These are phyloP conservation scores for Bruguiera hainesii DNA, from an alignment of 441 rosid genomes.

Conservation along the genomic window DNA sequence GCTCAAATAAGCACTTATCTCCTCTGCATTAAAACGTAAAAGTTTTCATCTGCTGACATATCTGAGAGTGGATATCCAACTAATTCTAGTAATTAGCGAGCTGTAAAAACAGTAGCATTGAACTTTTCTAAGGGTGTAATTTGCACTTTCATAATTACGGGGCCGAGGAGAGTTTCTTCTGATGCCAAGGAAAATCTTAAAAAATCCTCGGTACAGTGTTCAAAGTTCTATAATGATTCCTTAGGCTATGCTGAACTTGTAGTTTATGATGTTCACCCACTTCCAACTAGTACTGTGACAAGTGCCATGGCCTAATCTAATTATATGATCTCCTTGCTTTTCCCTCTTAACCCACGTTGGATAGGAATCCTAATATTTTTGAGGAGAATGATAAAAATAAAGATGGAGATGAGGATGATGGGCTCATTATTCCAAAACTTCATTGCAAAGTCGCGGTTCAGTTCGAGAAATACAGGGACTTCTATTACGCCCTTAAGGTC, in stretches of 20 bases:
- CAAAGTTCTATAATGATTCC: neutral
- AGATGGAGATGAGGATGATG: conserved; percentile 44
- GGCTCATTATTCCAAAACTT: conserved; percentile 68
- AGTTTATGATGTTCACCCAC: neutral
- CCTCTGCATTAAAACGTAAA: too few species aligned
- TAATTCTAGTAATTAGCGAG: too few species aligned
- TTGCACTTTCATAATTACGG: neutral
- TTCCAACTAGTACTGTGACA: neutral
- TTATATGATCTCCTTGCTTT: conserved; percentile 19
- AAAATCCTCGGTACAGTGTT: neutral
- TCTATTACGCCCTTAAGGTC: conserved; percentile 65
- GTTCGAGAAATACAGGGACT: conserved; percentile 71
- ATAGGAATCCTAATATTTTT: conserved; percentile 78
- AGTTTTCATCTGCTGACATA: too few species aligned
- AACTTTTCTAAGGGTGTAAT: neutral
- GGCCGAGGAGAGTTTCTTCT: too few species aligned
- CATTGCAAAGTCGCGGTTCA: conserved; percentile 87
- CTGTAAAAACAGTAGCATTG: too few species aligned
- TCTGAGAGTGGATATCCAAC: too few species aligned
- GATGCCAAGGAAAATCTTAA: too few species aligned
- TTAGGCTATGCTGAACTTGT: neutral
- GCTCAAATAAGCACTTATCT: too few species aligned
- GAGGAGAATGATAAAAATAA: conserved; percentile 70
- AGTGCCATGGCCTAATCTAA: conserved; percentile 7
- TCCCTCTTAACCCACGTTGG: conserved; percentile 23